Evolutionary conservation across 1,284 basidiomycete genomes (phyloP).

Genomic region (Agaricales sp.): DNA sequence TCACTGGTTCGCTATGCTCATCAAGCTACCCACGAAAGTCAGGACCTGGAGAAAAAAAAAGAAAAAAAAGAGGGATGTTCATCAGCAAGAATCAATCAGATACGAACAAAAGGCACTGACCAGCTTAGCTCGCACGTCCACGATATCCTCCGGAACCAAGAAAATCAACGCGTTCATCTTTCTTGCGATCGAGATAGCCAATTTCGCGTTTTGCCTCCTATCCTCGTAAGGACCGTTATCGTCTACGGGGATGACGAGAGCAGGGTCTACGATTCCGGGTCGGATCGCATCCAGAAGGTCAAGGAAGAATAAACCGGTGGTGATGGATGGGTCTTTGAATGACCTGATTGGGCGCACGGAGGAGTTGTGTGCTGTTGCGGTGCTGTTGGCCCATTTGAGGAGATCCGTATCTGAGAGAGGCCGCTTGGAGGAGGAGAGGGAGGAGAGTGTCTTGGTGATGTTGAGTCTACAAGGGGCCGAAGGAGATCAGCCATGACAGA

Average conservation of each 20-base stretch:
- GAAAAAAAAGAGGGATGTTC: constrained; percentile 1
- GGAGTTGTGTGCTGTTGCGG: constrained; percentile 65
- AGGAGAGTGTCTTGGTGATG: constrained; percentile 86
- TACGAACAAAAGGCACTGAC: constrained; percentile 31
- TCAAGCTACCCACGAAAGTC: constrained; percentile 64
- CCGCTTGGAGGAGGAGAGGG: constrained; percentile 61
- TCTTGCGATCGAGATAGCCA: constrained; percentile 95
- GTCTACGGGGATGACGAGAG: constrained; percentile 57
- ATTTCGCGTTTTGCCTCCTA: constrained; percentile 87
- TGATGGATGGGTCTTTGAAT: constrained; percentile 91
- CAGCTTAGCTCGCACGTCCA: constrained; percentile 77
- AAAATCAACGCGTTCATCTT: constrained; percentile 98
- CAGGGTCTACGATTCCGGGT: constrained; percentile 93
- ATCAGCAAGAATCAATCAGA: background rate
- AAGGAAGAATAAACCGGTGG: constrained; percentile 89
- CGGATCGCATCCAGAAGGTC: constrained; percentile 86
- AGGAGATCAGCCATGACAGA: constrained; percentile 3
- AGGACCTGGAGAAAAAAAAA: constrained; percentile 35
- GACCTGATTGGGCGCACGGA: constrained; percentile 71
- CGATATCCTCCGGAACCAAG: constrained; percentile 94
- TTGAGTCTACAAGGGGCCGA: constrained; percentile 45
- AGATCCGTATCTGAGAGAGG: constrained; percentile 90
- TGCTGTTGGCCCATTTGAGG: constrained; percentile 92
- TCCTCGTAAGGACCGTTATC: constrained; percentile 79
- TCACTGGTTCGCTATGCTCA: constrained; percentile 54